Base-by-base conservation (phyloP, 108 stramenopile genomes). In the Nannochloropsis oceanica region DNA sequence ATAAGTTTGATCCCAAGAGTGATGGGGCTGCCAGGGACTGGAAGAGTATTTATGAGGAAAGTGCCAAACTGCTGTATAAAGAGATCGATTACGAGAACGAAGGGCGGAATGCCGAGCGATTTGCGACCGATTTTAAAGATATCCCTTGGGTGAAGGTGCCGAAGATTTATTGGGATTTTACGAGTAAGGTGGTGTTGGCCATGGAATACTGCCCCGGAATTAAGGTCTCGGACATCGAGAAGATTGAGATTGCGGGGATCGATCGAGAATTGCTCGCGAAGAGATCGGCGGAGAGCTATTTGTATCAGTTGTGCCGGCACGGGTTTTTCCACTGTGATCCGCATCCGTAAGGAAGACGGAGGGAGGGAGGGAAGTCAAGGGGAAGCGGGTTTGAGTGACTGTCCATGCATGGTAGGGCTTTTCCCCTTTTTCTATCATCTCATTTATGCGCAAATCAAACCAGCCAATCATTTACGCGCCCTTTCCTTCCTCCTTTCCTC, bases 21-120 rank as follows among this genome's bases (percentile, higher is more conserved):
- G 94, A 96, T 88, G 96, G 96, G 79, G 94, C 86, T 0, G 22
- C 24, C 73, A 91, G 96, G 44, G 93, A 96, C 85, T 97, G 96
- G 96, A 94, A 95, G 26, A 90, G 92, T 20, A 96, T 97, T 82
- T 97, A 95, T 90, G 94, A 94, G 43, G 97, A 97, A 88, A 93
- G 92, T 44, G 93, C 94, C 59, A 89, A 93, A 20, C 85, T 96
- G 80, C 86, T 97, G 43, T 98, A 97, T 84, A 85, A 93, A 84
- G 97, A 98, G 85, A 96, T 98, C 81, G 96, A 98, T 91, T 98
- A 98, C 86, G 84, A 93, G 44, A 94, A 95, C 82, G 97, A 98
- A 86, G 97, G 95, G 2, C 84, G 90, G 27, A 97, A 98, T 79
- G 92, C 94, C 12, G 93, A 94, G 81, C 87, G 95, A 79, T 82